Percentiles rank a stretch among this genome's conserved stretches.
Evolutionary conservation across 106 monocot species (phyloP).

Genomic region (Triglochin maritima): DNA sequence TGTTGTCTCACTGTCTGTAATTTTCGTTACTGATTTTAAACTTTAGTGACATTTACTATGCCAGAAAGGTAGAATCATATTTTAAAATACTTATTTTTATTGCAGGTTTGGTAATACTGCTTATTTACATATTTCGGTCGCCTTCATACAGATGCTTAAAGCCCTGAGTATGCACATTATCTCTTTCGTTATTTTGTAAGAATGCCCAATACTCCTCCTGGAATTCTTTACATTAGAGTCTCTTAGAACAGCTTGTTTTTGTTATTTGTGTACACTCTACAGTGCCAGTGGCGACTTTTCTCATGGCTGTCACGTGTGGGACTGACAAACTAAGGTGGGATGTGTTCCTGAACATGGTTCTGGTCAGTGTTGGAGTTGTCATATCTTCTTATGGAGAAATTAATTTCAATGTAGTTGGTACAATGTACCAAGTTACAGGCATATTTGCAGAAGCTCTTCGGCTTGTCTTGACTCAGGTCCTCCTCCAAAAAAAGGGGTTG

Average conservation of each 20-base stretch:
- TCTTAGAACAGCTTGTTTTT: not conserved
- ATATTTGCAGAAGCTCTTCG: slow-evolving; percentile 96
- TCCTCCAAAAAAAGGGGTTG: slow-evolving; percentile 93
- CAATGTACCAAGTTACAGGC: slow-evolving; percentile 79
- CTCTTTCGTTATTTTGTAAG: not conserved
- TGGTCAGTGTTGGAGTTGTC: slow-evolving; percentile 93
- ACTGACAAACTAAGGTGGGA: slow-evolving; percentile 86
- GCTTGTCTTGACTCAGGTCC: slow-evolving; percentile 90
- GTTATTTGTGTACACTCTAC: slow-evolving; percentile 11
- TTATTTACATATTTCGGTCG: slow-evolving; percentile 79
- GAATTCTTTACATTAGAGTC: not conserved
- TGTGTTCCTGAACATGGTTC: slow-evolving; percentile 82
- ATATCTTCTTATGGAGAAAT: slow-evolving; percentile 95
- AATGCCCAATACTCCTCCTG: not conserved
- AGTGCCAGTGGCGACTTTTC: slow-evolving; percentile 97
- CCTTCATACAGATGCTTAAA: slow-evolving; percentile 97
- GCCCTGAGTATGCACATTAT: slow-evolving; percentile 58
- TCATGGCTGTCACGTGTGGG: slow-evolving; percentile 85
- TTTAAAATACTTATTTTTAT: not conserved
- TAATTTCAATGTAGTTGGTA: slow-evolving; percentile 81
- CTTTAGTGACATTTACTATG: too few species aligned
- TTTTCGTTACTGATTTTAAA: too few species aligned
- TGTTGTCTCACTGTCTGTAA: too few species aligned
- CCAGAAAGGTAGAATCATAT: too few species aligned
- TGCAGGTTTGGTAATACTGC: slow-evolving; percentile 95